A percentile compares a stretch with the other conserved stretches of the same genome.
phyloP scores from a whole-genome alignment of 106 monocot species.

The Cymbidium sinense region DNA sequence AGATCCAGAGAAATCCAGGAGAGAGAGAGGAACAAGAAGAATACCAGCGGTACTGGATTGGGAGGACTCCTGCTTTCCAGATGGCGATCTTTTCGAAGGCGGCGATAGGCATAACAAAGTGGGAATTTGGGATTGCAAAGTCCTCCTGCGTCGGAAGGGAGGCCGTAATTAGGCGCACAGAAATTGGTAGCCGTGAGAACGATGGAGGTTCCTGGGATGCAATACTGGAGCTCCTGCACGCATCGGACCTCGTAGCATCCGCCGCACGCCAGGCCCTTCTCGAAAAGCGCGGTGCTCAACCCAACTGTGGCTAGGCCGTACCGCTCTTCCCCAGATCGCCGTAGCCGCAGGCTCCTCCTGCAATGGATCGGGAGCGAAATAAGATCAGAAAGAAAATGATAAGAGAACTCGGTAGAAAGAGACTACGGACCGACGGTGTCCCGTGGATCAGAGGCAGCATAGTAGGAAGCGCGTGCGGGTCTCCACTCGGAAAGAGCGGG shows the following conservation, averaged over 20 bases:
- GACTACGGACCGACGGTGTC: slow-evolving; percentile 51
- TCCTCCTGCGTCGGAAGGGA: slow-evolving; percentile 66
- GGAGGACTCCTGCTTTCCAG: slow-evolving; percentile 95
- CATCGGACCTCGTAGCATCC: slow-evolving; percentile 89
- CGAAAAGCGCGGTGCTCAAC: slow-evolving; percentile 71
- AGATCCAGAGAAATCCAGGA: slow-evolving; percentile 3
- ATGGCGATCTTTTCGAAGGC: slow-evolving; percentile 97
- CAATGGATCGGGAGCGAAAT: slow-evolving; percentile 1
- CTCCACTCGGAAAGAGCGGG: slow-evolving; percentile 76
- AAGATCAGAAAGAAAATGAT: not conserved
- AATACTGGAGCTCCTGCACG: slow-evolving; percentile 78
- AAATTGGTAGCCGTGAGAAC: slow-evolving; percentile 83
- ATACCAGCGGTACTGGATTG: slow-evolving; percentile 87
- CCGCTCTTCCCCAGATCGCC: slow-evolving; percentile 76
- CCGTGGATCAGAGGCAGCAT: slow-evolving; percentile 63
- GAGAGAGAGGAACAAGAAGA: not conserved
- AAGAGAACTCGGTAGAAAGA: not conserved
- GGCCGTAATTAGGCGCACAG: slow-evolving; percentile 89
- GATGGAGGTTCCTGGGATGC: slow-evolving; percentile 87
- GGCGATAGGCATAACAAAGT: slow-evolving; percentile 88
- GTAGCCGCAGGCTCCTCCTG: slow-evolving; percentile 92
- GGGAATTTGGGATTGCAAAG: slow-evolving; percentile 87
- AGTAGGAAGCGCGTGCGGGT: slow-evolving; percentile 70
- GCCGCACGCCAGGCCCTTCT: slow-evolving; percentile 74
- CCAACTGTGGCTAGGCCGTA: slow-evolving; percentile 87